phyloP scores from a whole-genome alignment of 2,329 filamentous ascomycete species.

The Trichoderma gracile region DNA sequence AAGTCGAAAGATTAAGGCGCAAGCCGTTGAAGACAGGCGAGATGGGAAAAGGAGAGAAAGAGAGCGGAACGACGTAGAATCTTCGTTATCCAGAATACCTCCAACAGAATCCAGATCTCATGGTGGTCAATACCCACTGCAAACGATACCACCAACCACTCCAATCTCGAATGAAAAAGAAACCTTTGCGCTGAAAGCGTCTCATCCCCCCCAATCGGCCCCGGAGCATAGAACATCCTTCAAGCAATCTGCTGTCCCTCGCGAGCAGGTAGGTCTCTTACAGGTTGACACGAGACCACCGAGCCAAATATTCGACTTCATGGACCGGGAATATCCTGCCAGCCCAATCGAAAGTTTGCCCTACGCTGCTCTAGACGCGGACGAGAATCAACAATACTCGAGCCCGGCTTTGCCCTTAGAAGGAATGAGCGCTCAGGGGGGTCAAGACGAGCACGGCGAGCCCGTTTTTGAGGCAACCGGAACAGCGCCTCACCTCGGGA shows the following conservation, averaged over 20 bases:
- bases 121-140: background rate
- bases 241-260: background rate
- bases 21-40: background rate
- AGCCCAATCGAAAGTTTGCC: background rate
- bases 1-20: background rate
- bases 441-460: background rate
- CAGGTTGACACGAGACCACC: background rate
- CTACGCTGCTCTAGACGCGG: background rate
- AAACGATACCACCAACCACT: background rate
- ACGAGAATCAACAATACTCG: background rate
- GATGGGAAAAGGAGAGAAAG: background rate
- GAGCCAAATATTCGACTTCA: background rate
- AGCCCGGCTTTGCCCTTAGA: background rate
- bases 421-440: background rate
- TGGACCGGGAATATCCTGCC: constrained; percentile 3
- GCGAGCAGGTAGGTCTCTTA: background rate
- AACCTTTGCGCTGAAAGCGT: background rate
- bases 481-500: background rate
- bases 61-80: background rate
- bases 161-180: background rate
- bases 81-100: background rate
- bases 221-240: background rate
- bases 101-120: background rate
- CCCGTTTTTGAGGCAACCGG: background rate
- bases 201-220: background rate